phyloP scores from a whole-genome alignment of 257 asterid species.

The Paraleonurus japonicus region DNA sequence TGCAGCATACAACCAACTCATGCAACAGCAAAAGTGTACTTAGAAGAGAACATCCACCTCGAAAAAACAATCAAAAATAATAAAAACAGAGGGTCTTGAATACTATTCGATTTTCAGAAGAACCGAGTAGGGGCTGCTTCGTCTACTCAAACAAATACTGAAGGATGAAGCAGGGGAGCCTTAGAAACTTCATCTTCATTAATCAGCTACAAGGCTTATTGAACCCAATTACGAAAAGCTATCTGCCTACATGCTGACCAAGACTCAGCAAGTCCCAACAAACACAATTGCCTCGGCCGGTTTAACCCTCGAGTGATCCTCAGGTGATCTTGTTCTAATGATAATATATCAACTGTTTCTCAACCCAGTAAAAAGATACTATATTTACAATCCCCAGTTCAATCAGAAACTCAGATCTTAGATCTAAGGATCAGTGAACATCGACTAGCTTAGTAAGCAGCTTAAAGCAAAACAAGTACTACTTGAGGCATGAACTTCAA shows the following conservation, averaged over 20 bases:
- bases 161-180: not conserved
- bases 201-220: conserved; percentile 2
- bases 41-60: not conserved
- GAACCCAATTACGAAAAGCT: conserved; percentile 4
- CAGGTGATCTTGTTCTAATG: conserved; percentile 14
- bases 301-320: conserved; percentile 17
- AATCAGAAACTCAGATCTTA: conserved; percentile 5
- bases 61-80: not conserved
- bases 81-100: no score
- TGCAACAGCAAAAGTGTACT: not conserved
- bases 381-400: conserved; percentile 11
- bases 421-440: conserved; percentile 11
- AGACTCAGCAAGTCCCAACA: not conserved
- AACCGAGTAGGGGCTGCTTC: no score
- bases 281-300: conserved; percentile 16
- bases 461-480: conserved; percentile 12
- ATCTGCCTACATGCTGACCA: conserved; percentile 5
- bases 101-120: no score
- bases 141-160: not conserved
- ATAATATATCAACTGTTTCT: conserved; percentile 9
- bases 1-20: not conserved
- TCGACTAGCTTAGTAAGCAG: not conserved
- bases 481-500: conserved; percentile 13
- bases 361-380: conserved; percentile 1
- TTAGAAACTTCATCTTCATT: conserved; percentile 3